Percentiles rank a stretch among this genome's conserved stretches.
These are phyloP conservation scores for Solanum hybrid DNA, from an alignment of 305 asterid genomes.

Conservation along the genomic window DNA sequence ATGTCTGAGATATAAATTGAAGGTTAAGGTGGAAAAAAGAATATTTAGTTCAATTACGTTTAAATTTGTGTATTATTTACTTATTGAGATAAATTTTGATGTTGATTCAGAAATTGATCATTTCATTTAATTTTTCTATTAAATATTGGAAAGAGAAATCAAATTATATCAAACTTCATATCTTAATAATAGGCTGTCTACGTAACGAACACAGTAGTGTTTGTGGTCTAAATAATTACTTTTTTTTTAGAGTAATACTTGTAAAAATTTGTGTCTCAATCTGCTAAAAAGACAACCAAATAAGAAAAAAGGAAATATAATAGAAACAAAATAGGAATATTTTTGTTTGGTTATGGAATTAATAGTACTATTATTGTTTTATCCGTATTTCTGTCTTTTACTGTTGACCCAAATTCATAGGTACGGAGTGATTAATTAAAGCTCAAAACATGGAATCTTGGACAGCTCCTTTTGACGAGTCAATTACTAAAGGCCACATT, in stretches of 20 bases:
- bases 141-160: neutral
- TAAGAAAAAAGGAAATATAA: neutral
- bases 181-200: neutral
- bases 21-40: neutral
- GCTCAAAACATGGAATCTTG: neutral
- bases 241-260: neutral
- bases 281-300: neutral
- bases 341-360: neutral
- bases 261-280: neutral
- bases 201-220: neutral
- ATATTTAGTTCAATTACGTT: neutral
- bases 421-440: neutral
- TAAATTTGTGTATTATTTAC: neutral
- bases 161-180: neutral
- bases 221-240: neutral
- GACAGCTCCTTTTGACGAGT: neutral
- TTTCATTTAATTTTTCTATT: neutral
- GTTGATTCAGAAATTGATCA: fast-evolving
- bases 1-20: neutral
- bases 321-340: neutral
- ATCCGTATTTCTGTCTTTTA: neutral
- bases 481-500: neutral
- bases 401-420: neutral
- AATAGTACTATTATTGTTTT: neutral
- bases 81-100: neutral